A percentile compares a stretch with the other conserved stretches of the same genome.
Conservation (phyloP, 345 rosid genomes). For the Eucalyptus urophylla region DNA sequence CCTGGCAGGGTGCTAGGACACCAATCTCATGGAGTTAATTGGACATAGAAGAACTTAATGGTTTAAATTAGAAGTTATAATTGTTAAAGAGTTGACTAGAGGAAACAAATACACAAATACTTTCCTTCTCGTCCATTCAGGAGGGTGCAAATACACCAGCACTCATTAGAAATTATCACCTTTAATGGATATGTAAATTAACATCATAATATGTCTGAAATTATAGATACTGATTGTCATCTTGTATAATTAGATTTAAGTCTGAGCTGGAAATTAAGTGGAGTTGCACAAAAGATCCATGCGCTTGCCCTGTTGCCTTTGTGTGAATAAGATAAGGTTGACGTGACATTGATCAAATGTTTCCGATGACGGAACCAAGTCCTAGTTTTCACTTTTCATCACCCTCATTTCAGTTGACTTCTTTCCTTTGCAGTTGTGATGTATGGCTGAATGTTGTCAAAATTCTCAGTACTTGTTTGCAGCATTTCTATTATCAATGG, state of each 20-base stretch:
- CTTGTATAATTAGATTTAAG: neutral
- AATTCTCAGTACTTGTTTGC: neutral
- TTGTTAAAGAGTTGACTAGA: neutral
- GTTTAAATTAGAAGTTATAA: neutral
- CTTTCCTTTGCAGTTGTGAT: neutral
- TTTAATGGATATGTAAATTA: neutral
- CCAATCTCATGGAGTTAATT: neutral
- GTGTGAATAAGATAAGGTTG: neutral
- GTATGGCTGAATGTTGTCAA: neutral
- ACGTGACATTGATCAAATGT: neutral
- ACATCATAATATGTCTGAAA: neutral
- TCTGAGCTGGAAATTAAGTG: neutral
- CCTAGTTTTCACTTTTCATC: neutral
- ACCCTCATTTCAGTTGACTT: neutral
- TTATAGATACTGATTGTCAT: neutral
- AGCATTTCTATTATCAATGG: neutral
- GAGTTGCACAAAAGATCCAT: neutral
- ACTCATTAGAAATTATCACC: neutral
- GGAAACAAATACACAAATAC: neutral
- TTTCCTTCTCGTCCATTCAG: neutral
- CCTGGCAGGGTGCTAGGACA: neutral
- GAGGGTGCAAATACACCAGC: neutral
- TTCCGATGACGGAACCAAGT: neutral
- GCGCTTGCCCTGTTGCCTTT: neutral
- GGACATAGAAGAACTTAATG: neutral